These are phyloP conservation scores for Pseudocercospora vitis DNA, from an alignment of 2,329 filamentous ascomycete species.

Conservation along the genomic window DNA sequence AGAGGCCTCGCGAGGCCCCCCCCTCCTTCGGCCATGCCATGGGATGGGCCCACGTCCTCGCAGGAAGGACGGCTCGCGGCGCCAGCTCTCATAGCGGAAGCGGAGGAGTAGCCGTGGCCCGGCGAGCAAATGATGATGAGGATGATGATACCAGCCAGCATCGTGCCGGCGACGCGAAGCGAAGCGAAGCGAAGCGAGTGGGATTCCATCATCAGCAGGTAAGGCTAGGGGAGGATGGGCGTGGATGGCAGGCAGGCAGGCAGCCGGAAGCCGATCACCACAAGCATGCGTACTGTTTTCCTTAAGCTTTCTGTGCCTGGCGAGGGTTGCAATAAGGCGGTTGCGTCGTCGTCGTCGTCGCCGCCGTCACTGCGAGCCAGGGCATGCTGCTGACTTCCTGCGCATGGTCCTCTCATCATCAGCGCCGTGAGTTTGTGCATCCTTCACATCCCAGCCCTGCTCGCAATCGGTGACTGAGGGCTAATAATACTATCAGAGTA, in stretches of 20 bases:
- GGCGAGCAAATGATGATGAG: background rate
- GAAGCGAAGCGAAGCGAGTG: too few relatives aligned
- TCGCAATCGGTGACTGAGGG: background rate
- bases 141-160: too few relatives aligned
- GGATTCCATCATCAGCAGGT: too few relatives aligned
- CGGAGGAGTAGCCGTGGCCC: background rate
- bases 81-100: background rate
- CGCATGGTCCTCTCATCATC: conserved; percentile 1
- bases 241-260: background rate
- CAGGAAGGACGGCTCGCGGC: background rate
- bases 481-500: background rate
- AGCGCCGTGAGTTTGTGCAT: background rate
- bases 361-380: background rate
- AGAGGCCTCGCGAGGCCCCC: background rate
- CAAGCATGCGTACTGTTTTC: too few relatives aligned
- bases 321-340: background rate
- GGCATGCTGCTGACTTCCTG: background rate
- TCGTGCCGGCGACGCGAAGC: too few relatives aligned
- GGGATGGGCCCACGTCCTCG: background rate
- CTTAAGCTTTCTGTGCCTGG: background rate
- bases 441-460: background rate
- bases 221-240: too few relatives aligned
- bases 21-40: background rate
- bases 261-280: too few relatives aligned
- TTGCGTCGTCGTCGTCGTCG: background rate